Evolutionary conservation across 2,329 filamentous ascomycete genomes (phyloP).

Genomic region (Mycogone perniciosa): DNA sequence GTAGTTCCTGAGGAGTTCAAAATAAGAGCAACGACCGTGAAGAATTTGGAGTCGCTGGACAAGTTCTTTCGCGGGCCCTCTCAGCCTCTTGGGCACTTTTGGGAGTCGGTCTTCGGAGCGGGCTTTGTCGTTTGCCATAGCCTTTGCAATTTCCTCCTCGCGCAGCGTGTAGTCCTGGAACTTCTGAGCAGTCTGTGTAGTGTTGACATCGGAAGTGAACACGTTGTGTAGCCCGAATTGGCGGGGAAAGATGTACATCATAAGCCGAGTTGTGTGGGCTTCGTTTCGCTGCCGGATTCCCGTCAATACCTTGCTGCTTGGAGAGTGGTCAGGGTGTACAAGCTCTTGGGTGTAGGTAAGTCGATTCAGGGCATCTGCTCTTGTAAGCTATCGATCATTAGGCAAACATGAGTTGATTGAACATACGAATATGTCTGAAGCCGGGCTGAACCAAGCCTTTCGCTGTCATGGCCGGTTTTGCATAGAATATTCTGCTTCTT

Average conservation of each 20-base stretch:
- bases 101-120: slow-evolving; percentile 15
- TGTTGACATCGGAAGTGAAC: slow-evolving; percentile 67
- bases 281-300: slow-evolving; percentile 16
- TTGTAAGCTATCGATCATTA: slow-evolving; percentile 12
- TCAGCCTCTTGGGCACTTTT: slow-evolving; percentile 59
- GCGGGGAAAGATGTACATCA: slow-evolving; percentile 90
- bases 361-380: slow-evolving; percentile 72
- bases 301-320: background rate
- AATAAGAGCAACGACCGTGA: slow-evolving; percentile 72
- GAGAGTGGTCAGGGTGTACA: background rate
- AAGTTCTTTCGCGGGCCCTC: slow-evolving; percentile 54
- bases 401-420: background rate
- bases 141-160: slow-evolving; percentile 66
- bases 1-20: slow-evolving; percentile 71
- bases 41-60: slow-evolving; percentile 62
- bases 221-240: slow-evolving; percentile 90
- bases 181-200: slow-evolving; percentile 59
- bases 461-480: slow-evolving; percentile 63
- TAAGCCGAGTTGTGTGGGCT: slow-evolving; percentile 58
- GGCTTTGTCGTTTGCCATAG: slow-evolving; percentile 13
- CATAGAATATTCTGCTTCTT: slow-evolving; percentile 81
- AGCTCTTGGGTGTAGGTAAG: slow-evolving; percentile 31
- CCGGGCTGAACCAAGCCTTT: slow-evolving; percentile 65
- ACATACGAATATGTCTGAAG: slow-evolving; percentile 72
- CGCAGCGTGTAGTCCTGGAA: slow-evolving; percentile 82